These are phyloP conservation scores for Asterophora lycoperdoides DNA, from an alignment of 768 basidiomycete genomes.

Conservation along the genomic window DNA sequence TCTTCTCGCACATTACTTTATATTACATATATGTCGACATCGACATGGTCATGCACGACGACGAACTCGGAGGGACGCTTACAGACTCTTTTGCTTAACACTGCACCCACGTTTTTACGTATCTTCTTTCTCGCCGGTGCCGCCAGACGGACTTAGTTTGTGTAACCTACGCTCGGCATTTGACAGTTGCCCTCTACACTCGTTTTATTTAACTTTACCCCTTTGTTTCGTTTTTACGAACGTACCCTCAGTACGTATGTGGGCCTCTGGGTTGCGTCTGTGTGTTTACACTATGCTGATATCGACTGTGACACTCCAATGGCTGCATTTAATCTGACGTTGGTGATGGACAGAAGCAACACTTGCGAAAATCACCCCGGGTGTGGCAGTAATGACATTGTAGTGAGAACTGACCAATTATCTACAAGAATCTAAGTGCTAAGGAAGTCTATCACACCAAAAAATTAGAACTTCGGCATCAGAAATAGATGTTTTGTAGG, in stretches of 20 bases:
- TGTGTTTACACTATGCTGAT: not conserved
- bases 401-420: too few relatives aligned
- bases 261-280: not conserved
- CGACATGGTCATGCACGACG: too few relatives aligned
- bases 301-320: too few relatives aligned
- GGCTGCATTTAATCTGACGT: too few relatives aligned
- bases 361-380: too few relatives aligned
- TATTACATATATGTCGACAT: not conserved
- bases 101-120: not conserved
- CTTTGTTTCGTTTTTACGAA: not conserved
- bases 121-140: not conserved
- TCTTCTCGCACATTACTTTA: not conserved
- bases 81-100: not conserved
- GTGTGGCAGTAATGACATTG: too few relatives aligned
- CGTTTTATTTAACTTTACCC: not conserved
- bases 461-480: too few relatives aligned
- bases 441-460: too few relatives aligned
- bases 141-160: not conserved
- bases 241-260: not conserved
- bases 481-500: too few relatives aligned
- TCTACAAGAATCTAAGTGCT: too few relatives aligned
- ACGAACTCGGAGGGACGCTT: slow-evolving; percentile 6
- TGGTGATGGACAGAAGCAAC: too few relatives aligned
- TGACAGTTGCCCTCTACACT: not conserved
- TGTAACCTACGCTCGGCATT: not conserved